A percentile compares a stretch with the other conserved stretches of the same genome.
These are phyloP conservation scores for Russula emetica DNA, from an alignment of 768 basidiomycete genomes.

Conservation along the genomic window DNA sequence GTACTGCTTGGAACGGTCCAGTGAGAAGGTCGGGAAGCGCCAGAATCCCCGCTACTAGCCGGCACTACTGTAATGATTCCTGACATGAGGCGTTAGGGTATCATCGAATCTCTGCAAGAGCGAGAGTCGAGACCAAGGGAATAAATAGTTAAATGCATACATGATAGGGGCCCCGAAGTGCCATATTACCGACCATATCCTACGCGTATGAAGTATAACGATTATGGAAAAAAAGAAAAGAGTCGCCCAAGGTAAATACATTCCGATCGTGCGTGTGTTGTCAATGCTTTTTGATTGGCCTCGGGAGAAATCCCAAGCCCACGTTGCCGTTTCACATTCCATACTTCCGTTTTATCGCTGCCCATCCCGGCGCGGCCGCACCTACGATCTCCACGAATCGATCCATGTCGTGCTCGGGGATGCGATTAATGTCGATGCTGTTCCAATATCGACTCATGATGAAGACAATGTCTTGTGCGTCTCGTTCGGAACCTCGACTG, in stretches of 20 bases:
- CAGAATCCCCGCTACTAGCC: conserved; percentile 15
- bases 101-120: conserved; percentile 8
- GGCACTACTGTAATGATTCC: conserved; percentile 4
- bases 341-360: conserved; percentile 69
- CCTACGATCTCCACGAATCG: conserved; percentile 59
- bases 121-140: neutral
- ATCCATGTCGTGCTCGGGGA: conserved; percentile 82
- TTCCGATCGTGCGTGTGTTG: conserved; percentile 13
- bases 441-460: conserved; percentile 74
- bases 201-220: conserved; percentile 17
- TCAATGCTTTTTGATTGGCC: conserved; percentile 16
- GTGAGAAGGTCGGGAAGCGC: conserved; percentile 15
- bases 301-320: conserved; percentile 9
- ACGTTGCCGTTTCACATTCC: conserved; percentile 42
- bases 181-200: conserved; percentile 16
- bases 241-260: conserved; percentile 19
- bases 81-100: conserved; percentile 14
- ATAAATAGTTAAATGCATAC: conserved; percentile 12
- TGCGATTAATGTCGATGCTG: conserved; percentile 78
- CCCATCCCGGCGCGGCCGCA: conserved; percentile 67
- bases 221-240: neutral
- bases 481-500: conserved; percentile 65
- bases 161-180: conserved; percentile 3
- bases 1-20: conserved; percentile 19
- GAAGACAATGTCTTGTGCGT: conserved; percentile 74